Evolutionary conservation across 805 yeast species (phyloP), one percentile per base, ranked within the genome.

Genomic region (Sugiyamaella marilandica): DNA sequence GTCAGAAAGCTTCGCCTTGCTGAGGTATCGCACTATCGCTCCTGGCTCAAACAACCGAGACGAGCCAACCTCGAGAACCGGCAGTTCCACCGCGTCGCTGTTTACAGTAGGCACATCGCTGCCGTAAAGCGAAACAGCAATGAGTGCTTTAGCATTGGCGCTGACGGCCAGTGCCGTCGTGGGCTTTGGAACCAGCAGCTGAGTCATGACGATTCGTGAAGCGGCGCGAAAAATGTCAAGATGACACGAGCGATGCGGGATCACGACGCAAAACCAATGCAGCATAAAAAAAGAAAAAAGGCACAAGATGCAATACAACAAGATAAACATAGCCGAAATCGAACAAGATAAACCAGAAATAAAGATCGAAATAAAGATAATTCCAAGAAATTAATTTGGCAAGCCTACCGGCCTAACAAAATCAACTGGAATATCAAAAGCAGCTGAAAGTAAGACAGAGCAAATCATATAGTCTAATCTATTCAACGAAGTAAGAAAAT

Each of bases 1-100:
- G 10, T 43, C 37, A 2, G 59, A 35, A 5, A 49, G 35, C 13
- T 55, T 54, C 36, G 56, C n/a, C 45, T 49, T 26, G 71, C 41
- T 11, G 29, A 50, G 53, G 57, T 69, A 77, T 58, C 73, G 70
- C 39, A 79, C 82, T 39, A 79, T 74, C 29, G 83, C 78, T 60
- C 79, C 79, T 34, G 81, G 71, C 63, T 79, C 84, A 45, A 67
- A 62, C 54, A 78, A 71, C 57, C 68, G 47, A 32, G 53, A 45
- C 41, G 51, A 37, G 37, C 36, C 54, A 18, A 59, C 54, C 33
- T 45, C 18, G 26, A 65, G 48, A 10, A 59, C 53, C 16, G 59
- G 60, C 8, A 8, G 9, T 10, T 34, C 11, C 33, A 47, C 24
- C 16, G 32, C 44, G 16, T 41, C 53, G 29, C 36, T 41, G 29